Evolutionary conservation across 73 alveolate genomes (phyloP), one percentile per base, ranked within the genome.

Genomic region (Paramecium caudatum): DNA sequence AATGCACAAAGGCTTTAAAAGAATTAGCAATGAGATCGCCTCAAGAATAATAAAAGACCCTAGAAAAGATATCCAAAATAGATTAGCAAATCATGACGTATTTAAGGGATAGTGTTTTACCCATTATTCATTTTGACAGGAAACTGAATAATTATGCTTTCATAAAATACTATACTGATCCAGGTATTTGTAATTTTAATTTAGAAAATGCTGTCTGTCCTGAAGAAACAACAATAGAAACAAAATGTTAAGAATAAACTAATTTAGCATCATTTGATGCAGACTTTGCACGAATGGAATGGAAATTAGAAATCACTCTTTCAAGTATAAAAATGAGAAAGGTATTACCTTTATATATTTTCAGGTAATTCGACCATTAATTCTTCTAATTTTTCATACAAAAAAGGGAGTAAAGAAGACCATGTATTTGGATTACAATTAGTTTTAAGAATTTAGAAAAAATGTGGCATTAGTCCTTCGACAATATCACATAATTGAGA

Each of bases 351-450:
- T 32, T 32, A 25, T 30, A 30, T 32, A 43, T 10, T 1, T 13
- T 33, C 34, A 65, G 83, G 49, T 65, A 3, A 74, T 74, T 45
- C 43, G 88, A 41, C 88, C 88, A 41, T 74, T 74, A 45, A 74
- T 74, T 21, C 65, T 74, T 21, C 43, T 74, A 21, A 74, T 74
- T 34, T 74, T 74, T n/a, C 88, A 74, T 74, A 74, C 88, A 15
- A 74, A 74, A 12, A 37, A 36, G 19, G 88, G 88, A 15, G 62
- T 43, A 2, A 74, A 74, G 30, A 74, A 74, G 33, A 41, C 88
- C 7, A 74, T 74, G 88, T 74, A 74, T 16, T 74, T 74, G 19
- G 88, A 74, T 45, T 27, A 27, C 39, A 43, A 43, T 39, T 27
- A 74, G 43, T 74, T 74, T 41, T 74, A 37, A 41, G 88, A 74